These are phyloP conservation scores for Moesziomyces sp. DNA, from an alignment of 1,284 basidiomycete species.

Conservation along the genomic window DNA sequence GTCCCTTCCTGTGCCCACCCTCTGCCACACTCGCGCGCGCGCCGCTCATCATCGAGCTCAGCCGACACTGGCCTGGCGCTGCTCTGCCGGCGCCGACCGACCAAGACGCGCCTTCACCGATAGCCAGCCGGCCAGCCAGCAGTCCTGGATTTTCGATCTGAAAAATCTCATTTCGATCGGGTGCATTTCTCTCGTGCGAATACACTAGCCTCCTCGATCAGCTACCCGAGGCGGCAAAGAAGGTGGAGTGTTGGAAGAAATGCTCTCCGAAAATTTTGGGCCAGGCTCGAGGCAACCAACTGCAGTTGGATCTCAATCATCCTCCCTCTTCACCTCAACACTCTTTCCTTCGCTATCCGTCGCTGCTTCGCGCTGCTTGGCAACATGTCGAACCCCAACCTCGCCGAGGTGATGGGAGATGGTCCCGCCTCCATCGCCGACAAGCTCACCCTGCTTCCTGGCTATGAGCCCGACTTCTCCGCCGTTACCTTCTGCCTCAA, in stretches of 20 bases:
- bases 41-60: slow-evolving; percentile 3
- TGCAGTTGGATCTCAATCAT: too few species aligned
- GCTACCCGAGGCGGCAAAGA: neutral
- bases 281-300: neutral
- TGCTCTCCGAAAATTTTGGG: neutral
- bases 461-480: slow-evolving; percentile 82
- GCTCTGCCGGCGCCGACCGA: too few species aligned
- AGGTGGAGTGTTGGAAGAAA: slow-evolving; percentile 5
- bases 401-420: slow-evolving; percentile 50
- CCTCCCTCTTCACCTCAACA: neutral
- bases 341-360: neutral
- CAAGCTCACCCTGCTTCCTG: slow-evolving; percentile 70
- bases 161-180: neutral
- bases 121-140: too few species aligned
- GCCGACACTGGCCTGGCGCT: slow-evolving; percentile 16
- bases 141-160: slow-evolving; percentile 2
- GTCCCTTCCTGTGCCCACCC: too few species aligned
- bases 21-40: neutral
- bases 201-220: neutral
- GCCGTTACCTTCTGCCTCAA: slow-evolving; percentile 91
- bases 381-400: slow-evolving; percentile 50
- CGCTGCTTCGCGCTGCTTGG: neutral
- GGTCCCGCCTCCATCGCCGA: slow-evolving; percentile 44
- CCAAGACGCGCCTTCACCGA: too few species aligned
- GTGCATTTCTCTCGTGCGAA: slow-evolving; percentile 24